Evolutionary conservation across 1,284 basidiomycete species (phyloP), one percentile per base, ranked within the genome.

Genomic region (Ganoderma boninense): DNA sequence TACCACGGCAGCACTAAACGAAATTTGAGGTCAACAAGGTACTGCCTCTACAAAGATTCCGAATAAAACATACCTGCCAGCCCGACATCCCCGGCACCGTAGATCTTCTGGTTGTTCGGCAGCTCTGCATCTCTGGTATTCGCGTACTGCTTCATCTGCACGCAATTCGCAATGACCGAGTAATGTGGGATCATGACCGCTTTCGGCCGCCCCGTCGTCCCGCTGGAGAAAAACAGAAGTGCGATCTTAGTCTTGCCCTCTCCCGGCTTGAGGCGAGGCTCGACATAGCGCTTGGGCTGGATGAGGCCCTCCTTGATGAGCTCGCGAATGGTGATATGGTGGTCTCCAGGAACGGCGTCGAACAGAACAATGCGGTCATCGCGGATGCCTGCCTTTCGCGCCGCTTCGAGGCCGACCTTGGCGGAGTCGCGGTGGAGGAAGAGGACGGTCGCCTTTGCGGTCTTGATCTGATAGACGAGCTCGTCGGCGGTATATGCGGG

Each of bases 121-220:
- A 82, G 84, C 71, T 26, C 62, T 10, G 64, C 63, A 46, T 75
- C 73, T 18, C 62, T 40, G 26, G 57, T 69, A 16, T 71, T 62
- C 32, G 83, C 83, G 76, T 89, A 88, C 23, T 82, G 77, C n/a
- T 85, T 85, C 76, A 85, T 86, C 78, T 92, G 91, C 13, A 92
- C 79, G 10, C 92, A 78, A 77, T 94, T 94, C 52, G 91, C 86
- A 62, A 93, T 89, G 2, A 92, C 85, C 4, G 87, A 80, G 75
- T 87, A 89, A 42, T 73, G 71, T 60, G 71, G 71, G 42, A 74
- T 74, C 70, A 73, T 70, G 23, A 74, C 73, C 18, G 73, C 71
- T 86, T 95, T 95, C 1, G 95, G 92, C 75, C 87, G 89, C 8
- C 94, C 94, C 73, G 95, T 96, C 1, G 95, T 96, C 20, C 94